Evolutionary conservation across 78 protist species (phyloP), one percentile per base, ranked within the genome.

Genomic region (Monosiga brevicollis): DNA sequence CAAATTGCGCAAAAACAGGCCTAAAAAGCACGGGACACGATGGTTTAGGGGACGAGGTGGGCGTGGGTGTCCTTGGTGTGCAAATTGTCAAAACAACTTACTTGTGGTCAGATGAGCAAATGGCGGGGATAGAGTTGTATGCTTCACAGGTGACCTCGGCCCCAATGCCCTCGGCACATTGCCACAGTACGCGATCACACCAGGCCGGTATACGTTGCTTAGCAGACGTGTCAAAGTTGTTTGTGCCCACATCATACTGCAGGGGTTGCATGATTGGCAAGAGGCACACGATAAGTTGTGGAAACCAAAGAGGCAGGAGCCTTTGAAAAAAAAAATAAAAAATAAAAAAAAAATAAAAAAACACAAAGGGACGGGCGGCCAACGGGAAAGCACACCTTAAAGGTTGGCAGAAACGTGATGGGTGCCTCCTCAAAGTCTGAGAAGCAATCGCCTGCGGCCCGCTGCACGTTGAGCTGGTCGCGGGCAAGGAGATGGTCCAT

Each of bases 171-270:
- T 6, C 29, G 6, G 6, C 15, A 20, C 29, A 20, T 32, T 70
- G 11, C 35, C 32, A 83, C 26, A 88, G 88, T 37, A 86, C 32
- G 73, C 90, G 87, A 82, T 86, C 93, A 0, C 87, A 76, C 83
- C 82, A 90, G 42, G 88, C 15, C 26, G 93, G 93, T 22, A 84
- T 39, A 1, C 93, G 79, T n/a, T 41, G 3, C 81, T 90, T 90
- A 34, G 40, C 82, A 24, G 55, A 23, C 37, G 90, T 71, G 83
- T 90, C 93, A 80, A 83, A 90, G 6, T 43, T 43, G 76, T 20
- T 29, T 36, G 93, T 90, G 34, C 90, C 90, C 36, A 40, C 15
- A 42, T 90, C 90, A 41, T n/a, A 90, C 70, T 49, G 62, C 62
- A 49, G 29, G 15, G 29, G 62, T 49, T 6, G 62, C 62, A 49